phyloP scores from a whole-genome alignment of 495 filamentous ascomycete species.

The Daldinia grandis region DNA sequence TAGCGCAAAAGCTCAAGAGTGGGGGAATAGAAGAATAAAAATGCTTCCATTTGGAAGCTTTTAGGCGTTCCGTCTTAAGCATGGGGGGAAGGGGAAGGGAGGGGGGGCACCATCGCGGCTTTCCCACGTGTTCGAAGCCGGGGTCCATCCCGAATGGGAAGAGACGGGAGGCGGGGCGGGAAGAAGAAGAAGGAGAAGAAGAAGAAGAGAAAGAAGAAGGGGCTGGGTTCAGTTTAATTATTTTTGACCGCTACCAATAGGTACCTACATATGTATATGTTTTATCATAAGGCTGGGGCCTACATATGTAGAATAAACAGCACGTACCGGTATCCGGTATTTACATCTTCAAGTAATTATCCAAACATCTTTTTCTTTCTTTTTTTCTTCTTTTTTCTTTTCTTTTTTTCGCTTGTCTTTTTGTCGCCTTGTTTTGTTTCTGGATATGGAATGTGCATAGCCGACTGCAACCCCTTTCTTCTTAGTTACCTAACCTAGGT shows the following conservation, averaged over 20 bases:
- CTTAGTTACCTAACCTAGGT: background rate
- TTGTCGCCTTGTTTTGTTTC: background rate
- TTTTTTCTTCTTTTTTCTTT: too few relatives aligned
- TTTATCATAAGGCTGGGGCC: background rate
- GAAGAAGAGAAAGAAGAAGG: background rate
- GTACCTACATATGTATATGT: background rate
- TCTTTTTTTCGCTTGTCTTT: background rate
- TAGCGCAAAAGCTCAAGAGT: slow-evolving; percentile 7
- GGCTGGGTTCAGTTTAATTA: background rate
- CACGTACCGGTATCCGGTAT: background rate
- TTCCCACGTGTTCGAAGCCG: slow-evolving; percentile 38
- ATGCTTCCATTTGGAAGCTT: slow-evolving; percentile 21
- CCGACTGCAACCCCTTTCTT: slow-evolving; percentile 3
- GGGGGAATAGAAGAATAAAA: slow-evolving; percentile 16
- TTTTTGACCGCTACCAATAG: slow-evolving; percentile 22
- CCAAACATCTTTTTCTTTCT: background rate
- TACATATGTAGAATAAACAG: too few relatives aligned
- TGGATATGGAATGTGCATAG: slow-evolving; percentile 16
- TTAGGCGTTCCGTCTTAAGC: background rate
- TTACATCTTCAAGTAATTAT: background rate
- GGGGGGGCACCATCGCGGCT: slow-evolving; percentile 21
- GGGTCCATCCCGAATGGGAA: slow-evolving; percentile 21
- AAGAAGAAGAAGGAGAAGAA: background rate
- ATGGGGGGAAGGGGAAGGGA: background rate
- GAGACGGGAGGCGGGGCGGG: slow-evolving; percentile 1